Percentiles rank a stretch among this genome's conserved stretches.
phyloP scores from a whole-genome alignment of 495 filamentous ascomycete genomes.

The Aspergillus homomorphus region DNA sequence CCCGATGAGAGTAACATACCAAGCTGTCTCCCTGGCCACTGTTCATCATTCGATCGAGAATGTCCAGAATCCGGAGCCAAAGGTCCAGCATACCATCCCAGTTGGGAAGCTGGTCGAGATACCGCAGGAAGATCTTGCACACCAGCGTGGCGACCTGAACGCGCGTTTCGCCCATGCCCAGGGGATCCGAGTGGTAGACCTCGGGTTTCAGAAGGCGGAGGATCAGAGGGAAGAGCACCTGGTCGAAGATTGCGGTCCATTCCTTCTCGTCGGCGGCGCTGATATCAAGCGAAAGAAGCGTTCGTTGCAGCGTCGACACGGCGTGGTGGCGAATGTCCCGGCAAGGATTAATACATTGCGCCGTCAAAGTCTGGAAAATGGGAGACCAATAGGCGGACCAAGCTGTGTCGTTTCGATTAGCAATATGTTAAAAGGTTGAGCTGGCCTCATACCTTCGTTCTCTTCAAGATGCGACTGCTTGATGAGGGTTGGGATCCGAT shows the following conservation, averaged over 20 bases:
- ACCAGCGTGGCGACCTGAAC: slow-evolving; percentile 88
- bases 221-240: slow-evolving; percentile 95
- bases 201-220: slow-evolving; percentile 87
- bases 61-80: slow-evolving; percentile 88
- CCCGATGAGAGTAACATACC: slow-evolving; percentile 49
- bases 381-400: slow-evolving; percentile 99
- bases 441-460: slow-evolving; percentile 61
- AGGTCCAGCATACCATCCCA: slow-evolving; percentile 91
- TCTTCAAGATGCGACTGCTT: slow-evolving; percentile 88
- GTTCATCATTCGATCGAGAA: slow-evolving; percentile 96
- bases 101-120: slow-evolving; percentile 77
- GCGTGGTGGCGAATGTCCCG: slow-evolving; percentile 89
- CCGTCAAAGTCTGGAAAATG: slow-evolving; percentile 82
- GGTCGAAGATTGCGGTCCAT: slow-evolving; percentile 92
- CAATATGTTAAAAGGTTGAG: slow-evolving; percentile 13
- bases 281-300: slow-evolving; percentile 77
- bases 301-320: slow-evolving; percentile 80
- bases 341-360: slow-evolving; percentile 92
- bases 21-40: slow-evolving; percentile 88
- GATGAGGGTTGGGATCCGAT: slow-evolving; percentile 79
- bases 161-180: slow-evolving; percentile 93
- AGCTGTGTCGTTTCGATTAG: slow-evolving; percentile 45
- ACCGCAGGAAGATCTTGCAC: slow-evolving; percentile 94
- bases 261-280: slow-evolving; percentile 74
- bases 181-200: slow-evolving; percentile 85